Base-by-base conservation (phyloP, 2,329 filamentous ascomycete species). In the Phialophora verrucosa region DNA sequence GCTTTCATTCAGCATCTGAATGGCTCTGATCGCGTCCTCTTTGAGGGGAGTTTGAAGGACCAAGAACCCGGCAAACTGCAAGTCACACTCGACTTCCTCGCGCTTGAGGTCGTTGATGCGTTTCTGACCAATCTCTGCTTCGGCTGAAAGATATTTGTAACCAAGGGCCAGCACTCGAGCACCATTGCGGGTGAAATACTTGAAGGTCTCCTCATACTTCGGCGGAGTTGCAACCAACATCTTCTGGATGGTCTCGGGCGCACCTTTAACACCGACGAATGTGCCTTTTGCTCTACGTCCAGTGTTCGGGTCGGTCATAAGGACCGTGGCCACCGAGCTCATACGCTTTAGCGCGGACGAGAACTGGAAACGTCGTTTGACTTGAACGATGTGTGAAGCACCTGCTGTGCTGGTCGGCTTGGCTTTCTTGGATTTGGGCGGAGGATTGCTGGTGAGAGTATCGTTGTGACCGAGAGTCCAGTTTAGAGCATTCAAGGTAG, bases 1-100 rank as follows among this genome's bases (percentile, higher is more conserved):
- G 80, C 94, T 98, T 83, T 99, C 95, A 76, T 97, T 99, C 73
- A 99, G 86, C 92, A 98, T 97, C 71, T 91, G 92, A 49, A 99
- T 92, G 47, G 95, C 89, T 77, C 95, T 90, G 80, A 96, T 91
- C 55, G 95, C 95, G 77, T 99, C 95, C 29, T 97, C 93, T 81
- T 99, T 99, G 64, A 99, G 84, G 4, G 95, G 95, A 74, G 93
- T 97, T 78, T 97, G 94, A 32, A 99, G 84, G 59, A 99, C 93
- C 69, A 99, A 83, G 82, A 99, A 99, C 66, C 95, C 95, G 67
- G 95, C 95, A 79, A 99, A 99, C 23, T 85, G 88, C 57, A 99
- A 82, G 27, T 90, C 88, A 57, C 87, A 86, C 78, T 99, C 95
- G 23, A 98, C 91, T 63, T 94, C 90, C 76, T 99, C 95, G 56